A percentile compares a stretch with the other conserved stretches of the same genome.
Conservation (phyloP, 371 early-diverging fungal species). For the Actinomortierella ambigua region DNA sequence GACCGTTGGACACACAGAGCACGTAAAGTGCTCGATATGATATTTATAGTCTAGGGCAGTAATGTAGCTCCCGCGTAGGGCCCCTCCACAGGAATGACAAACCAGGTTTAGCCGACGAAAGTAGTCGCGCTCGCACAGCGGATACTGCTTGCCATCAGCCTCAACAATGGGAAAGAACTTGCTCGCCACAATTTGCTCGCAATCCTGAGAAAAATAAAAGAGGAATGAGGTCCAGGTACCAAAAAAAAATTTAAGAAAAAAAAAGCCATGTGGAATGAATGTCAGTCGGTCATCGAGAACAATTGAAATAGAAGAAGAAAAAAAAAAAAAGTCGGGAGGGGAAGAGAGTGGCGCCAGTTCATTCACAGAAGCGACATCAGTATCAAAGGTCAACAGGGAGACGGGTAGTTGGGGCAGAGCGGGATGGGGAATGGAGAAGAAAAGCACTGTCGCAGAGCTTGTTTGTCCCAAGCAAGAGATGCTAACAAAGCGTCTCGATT, state of each 20-base stretch:
- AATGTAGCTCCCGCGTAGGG: slow-evolving; percentile 91
- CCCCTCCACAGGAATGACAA: slow-evolving; percentile 88
- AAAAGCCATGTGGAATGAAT: slow-evolving; percentile 5
- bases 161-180: slow-evolving; percentile 86
- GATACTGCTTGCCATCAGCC: slow-evolving; percentile 61
- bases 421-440: no score
- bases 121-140: slow-evolving; percentile 90
- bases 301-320: slow-evolving; percentile 8
- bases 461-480: no score
- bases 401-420: background rate
- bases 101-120: slow-evolving; percentile 84
- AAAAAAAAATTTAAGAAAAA: background rate
- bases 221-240: background rate
- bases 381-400: slow-evolving; percentile 15
- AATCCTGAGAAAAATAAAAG: slow-evolving; percentile 65
- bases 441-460: no score
- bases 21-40: slow-evolving; percentile 96
- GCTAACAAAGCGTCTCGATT: no score
- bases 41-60: slow-evolving; percentile 91
- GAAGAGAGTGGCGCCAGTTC: slow-evolving; percentile 14
- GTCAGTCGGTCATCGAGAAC: background rate
- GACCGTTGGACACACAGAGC: slow-evolving; percentile 87
- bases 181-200: slow-evolving; percentile 82
- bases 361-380: slow-evolving; percentile 47
- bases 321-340: slow-evolving; percentile 4